phyloP scores from a whole-genome alignment of 2,329 filamentous ascomycete species.

The Clarireedia paspali region DNA sequence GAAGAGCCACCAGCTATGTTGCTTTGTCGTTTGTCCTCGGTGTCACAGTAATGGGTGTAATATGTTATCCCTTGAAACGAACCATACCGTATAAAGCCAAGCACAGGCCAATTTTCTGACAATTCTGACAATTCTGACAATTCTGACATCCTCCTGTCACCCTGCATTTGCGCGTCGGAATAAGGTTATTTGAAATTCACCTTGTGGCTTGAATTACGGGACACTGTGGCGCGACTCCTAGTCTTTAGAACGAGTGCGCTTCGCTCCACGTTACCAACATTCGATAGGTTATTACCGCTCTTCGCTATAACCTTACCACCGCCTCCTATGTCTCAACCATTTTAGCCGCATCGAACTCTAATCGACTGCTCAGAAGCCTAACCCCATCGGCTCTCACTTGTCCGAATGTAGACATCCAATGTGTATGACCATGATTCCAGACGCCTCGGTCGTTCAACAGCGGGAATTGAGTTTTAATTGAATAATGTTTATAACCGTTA shows the following conservation, averaged over 20 bases:
- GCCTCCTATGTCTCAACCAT: too few species aligned
- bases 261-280: too few species aligned
- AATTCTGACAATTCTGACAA: background rate
- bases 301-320: too few species aligned
- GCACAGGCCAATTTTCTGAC: background rate
- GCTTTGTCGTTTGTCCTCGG: background rate
- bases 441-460: background rate
- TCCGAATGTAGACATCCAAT: background rate
- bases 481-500: background rate
- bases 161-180: too few species aligned
- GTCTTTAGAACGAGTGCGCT: too few species aligned
- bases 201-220: too few species aligned
- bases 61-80: background rate
- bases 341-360: too few species aligned
- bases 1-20: background rate
- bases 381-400: background rate
- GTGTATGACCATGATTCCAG: conserved; percentile 3
- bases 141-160: background rate
- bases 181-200: too few species aligned
- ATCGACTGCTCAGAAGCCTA: background rate
- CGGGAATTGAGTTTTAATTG: background rate
- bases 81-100: background rate
- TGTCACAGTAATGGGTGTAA: background rate
- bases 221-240: too few species aligned
- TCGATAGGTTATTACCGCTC: too few species aligned